A percentile compares a stretch with the other conserved stretches of the same genome.
phyloP scores from a whole-genome alignment of 2,329 filamentous ascomycete species.

The Apiospora kogelbergensis region DNA sequence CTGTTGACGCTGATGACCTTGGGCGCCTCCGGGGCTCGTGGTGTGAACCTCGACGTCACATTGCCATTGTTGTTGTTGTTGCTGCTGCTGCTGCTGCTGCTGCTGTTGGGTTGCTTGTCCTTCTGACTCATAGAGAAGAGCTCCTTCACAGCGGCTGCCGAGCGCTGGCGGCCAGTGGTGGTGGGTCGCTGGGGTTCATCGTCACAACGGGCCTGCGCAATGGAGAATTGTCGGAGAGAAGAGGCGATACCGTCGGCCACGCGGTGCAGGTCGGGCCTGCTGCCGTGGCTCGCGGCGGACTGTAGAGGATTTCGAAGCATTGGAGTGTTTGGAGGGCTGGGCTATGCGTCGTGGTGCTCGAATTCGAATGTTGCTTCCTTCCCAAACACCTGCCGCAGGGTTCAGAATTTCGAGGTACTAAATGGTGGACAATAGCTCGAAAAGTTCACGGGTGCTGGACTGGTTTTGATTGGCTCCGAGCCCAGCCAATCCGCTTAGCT shows the following conservation, averaged over 20 bases:
- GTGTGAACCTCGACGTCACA: not conserved
- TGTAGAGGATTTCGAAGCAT: slow-evolving; percentile 34
- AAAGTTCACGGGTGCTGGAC: slow-evolving; percentile 4
- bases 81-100: not conserved
- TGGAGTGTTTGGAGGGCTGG: not conserved
- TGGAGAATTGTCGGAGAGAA: slow-evolving; percentile 32
- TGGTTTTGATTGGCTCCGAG: slow-evolving; percentile 1
- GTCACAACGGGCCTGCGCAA: slow-evolving; percentile 23
- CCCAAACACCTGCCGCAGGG: not conserved
- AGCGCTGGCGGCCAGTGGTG: slow-evolving; percentile 21
- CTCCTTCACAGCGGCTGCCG: slow-evolving; percentile 25
- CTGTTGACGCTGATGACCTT: slow-evolving; percentile 41
- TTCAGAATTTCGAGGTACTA: not conserved
- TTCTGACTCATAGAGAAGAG: slow-evolving; percentile 20
- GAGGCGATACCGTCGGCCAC: slow-evolving; percentile 30
- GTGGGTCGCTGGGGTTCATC: slow-evolving; percentile 13
- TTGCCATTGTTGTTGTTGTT: not conserved
- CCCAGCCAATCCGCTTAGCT: not conserved
- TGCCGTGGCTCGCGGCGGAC: slow-evolving; percentile 24
- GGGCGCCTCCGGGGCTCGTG: slow-evolving; percentile 17
- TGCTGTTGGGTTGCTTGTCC: not conserved
- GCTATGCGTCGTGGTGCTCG: not conserved
- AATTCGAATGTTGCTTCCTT: not conserved
- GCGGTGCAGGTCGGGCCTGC: slow-evolving; percentile 26
- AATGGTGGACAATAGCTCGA: slow-evolving; percentile 3